Evolutionary conservation across 176 grass and related monocot genomes (phyloP).

Genomic region (Lolium rigidum): DNA sequence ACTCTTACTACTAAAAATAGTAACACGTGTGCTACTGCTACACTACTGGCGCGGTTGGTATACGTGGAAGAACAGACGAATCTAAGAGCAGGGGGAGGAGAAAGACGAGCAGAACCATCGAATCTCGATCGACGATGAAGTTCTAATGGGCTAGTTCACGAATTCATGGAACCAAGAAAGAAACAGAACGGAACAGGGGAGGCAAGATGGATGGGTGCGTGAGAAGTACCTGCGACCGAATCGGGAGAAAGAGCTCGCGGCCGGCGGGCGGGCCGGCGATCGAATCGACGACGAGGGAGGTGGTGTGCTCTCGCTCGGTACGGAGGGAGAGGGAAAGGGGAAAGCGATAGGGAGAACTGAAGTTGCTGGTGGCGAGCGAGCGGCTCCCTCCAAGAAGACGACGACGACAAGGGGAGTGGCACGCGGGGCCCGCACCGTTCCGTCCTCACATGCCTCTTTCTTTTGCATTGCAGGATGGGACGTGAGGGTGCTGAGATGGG

Average conservation of each 20-base stretch:
- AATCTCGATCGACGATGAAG: background rate
- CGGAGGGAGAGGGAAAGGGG: background rate
- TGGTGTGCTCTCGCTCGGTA: background rate
- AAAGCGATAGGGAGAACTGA: background rate
- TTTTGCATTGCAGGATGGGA: background rate
- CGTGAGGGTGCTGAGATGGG: background rate
- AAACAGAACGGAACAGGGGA: background rate
- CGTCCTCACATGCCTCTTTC: background rate
- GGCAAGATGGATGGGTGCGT: background rate
- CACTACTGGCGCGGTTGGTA: background rate
- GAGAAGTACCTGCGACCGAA: background rate
- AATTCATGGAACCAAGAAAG: background rate
- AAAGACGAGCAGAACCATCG: background rate
- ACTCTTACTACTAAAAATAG: background rate
- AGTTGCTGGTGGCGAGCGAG: background rate
- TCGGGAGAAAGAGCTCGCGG: background rate
- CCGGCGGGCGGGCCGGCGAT: background rate
- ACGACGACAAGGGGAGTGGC: background rate
- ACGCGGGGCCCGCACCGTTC: background rate
- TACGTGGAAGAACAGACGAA: background rate
- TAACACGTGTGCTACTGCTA: background rate
- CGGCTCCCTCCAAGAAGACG: background rate
- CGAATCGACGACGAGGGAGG: background rate
- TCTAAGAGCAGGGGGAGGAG: background rate
- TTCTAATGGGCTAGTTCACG: background rate